Evolutionary conservation across 208 protist genomes (phyloP).

Genomic region (Trypanosomatidae sp.): DNA sequence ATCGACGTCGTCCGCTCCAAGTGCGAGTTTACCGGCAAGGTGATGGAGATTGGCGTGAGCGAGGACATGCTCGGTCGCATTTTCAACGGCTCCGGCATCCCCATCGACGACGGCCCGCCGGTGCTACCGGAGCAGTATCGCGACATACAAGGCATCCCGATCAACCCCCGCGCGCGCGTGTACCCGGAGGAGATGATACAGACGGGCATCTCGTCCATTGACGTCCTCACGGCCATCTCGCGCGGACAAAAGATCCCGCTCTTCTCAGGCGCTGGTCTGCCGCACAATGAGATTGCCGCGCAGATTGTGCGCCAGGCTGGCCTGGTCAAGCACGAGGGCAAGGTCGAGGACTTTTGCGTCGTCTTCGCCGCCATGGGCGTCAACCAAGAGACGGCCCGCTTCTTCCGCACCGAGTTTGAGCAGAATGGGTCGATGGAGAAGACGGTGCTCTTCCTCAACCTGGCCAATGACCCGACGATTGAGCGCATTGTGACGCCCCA

Average conservation of each 20-base stretch:
- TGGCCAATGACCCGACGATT: constrained; percentile 99
- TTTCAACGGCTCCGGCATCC: constrained; percentile 99
- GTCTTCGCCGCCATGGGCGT: constrained; percentile 99
- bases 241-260: constrained; percentile 99
- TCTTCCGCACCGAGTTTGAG: constrained; percentile 99
- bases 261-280: constrained; percentile 99
- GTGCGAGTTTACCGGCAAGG: constrained; percentile 98
- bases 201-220: constrained; percentile 99
- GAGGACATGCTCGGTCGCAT: constrained; percentile 99
- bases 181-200: constrained; percentile 99
- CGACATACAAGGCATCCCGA: constrained; percentile 98
- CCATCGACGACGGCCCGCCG: constrained; percentile 97
- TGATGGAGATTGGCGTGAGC: constrained; percentile 97
- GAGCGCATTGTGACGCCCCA: constrained; percentile 99
- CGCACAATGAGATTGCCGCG: constrained; percentile 99
- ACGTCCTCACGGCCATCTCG: constrained; percentile 99
- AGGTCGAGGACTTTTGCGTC: constrained; percentile 98
- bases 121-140: constrained; percentile 98
- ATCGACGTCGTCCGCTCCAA: constrained; percentile 95
- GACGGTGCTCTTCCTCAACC: constrained; percentile 97
- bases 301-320: constrained; percentile 99
- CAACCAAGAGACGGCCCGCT: constrained; percentile 99
- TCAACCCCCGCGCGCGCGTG: constrained; percentile 98
- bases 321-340: constrained; percentile 91
- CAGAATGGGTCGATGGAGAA: constrained; percentile 98